These are phyloP conservation scores for Calonectria honghensis DNA, from an alignment of 2,329 filamentous ascomycete genomes.

Conservation along the genomic window DNA sequence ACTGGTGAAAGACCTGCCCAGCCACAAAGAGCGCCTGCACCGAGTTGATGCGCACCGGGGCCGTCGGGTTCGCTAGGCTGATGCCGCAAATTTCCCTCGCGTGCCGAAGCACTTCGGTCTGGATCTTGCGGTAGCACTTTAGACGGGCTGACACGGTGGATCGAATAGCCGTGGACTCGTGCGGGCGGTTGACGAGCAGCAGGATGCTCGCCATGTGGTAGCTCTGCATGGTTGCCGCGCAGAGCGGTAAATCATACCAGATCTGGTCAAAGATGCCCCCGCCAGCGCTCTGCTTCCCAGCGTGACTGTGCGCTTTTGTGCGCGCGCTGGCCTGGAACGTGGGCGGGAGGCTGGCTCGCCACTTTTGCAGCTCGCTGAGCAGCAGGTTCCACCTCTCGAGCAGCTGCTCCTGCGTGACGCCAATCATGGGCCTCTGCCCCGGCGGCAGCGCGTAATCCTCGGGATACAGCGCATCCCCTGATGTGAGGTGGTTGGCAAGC, in stretches of 20 bases:
- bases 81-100: constrained; percentile 51
- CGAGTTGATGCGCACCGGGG: constrained; percentile 47
- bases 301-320: constrained; percentile 6
- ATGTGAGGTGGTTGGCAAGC: constrained; percentile 78
- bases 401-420: constrained; percentile 49
- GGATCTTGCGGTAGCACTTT: constrained; percentile 46
- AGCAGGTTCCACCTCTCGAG: constrained; percentile 48
- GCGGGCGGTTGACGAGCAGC: constrained; percentile 71
- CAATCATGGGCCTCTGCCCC: constrained; percentile 43
- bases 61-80: constrained; percentile 45
- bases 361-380: constrained; percentile 43
- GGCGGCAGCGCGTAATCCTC: constrained; percentile 53
- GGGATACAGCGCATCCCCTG: constrained; percentile 68
- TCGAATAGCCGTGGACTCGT: constrained; percentile 51
- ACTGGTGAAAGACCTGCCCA: constrained; percentile 61
- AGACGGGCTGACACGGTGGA: constrained; percentile 50
- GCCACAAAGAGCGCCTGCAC: constrained; percentile 51
- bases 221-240: constrained; percentile 78
- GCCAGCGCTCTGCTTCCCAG: not conserved
- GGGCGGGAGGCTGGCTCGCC: constrained; percentile 42
- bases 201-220: constrained; percentile 80
- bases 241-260: constrained; percentile 79
- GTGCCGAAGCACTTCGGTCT: constrained; percentile 42
- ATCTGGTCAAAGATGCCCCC: constrained; percentile 68
- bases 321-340: constrained; percentile 46